Percentiles rank a stretch among this genome's conserved stretches.
phyloP scores from a whole-genome alignment of 768 basidiomycete species.

The Mycena latifolia region DNA sequence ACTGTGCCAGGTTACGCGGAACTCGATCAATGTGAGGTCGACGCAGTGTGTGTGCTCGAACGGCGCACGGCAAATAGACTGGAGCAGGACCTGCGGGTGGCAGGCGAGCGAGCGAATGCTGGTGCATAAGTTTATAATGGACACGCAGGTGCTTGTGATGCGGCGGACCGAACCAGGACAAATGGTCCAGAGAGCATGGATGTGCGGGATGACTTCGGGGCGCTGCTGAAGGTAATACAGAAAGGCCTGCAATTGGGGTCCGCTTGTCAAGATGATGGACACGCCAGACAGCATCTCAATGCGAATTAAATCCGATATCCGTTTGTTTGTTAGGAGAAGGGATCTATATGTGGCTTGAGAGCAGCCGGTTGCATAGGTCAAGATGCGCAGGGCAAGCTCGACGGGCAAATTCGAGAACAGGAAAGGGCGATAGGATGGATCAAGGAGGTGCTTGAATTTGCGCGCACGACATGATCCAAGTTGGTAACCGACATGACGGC shows the following conservation, averaged over 20 bases:
- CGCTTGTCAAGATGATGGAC: constrained; percentile 7
- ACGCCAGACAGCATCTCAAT: constrained; percentile 24
- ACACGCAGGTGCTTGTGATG: background rate
- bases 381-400: constrained; percentile 28
- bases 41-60: constrained; percentile 25
- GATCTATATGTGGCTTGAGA: constrained; percentile 32
- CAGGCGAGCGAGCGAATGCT: constrained; percentile 31
- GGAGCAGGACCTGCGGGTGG: constrained; percentile 21
- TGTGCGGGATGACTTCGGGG: constrained; percentile 23
- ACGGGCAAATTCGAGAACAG: constrained; percentile 21
- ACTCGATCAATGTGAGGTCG: constrained; percentile 32
- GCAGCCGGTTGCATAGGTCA: constrained; percentile 15
- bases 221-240: background rate
- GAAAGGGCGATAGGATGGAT: constrained; percentile 9
- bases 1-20: constrained; percentile 14
- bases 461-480: constrained; percentile 16
- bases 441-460: constrained; percentile 10
- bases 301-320: constrained; percentile 16
- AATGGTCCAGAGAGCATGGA: constrained; percentile 33
- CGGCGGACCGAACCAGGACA: constrained; percentile 7
- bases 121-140: constrained; percentile 32
- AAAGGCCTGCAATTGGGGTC: constrained; percentile 18
- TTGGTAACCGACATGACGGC: background rate
- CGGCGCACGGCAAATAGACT: background rate
- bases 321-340: constrained; percentile 25